phyloP scores from a whole-genome alignment of 2,329 filamentous ascomycete genomes.

The Colletotrichum kahawae region DNA sequence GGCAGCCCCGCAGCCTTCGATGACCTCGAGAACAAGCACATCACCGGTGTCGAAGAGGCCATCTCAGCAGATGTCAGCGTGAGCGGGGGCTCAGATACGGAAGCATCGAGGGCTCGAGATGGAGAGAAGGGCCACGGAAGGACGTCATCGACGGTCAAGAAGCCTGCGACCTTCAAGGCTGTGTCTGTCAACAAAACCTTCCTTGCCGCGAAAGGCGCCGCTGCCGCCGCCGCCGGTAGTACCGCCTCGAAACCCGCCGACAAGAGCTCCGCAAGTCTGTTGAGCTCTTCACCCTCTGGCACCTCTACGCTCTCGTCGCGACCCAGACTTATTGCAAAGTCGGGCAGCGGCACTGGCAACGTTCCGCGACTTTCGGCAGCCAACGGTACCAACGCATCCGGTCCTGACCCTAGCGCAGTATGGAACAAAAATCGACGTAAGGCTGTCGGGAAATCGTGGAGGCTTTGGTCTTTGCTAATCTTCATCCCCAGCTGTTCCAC shows the following conservation, averaged over 20 bases:
- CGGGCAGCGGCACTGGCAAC: constrained; percentile 64
- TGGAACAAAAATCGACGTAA: constrained; percentile 91
- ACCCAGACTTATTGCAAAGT: constrained; percentile 78
- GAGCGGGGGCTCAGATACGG: constrained; percentile 79
- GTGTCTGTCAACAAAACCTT: constrained; percentile 88
- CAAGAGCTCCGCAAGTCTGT: constrained; percentile 51
- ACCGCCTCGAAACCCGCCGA: constrained; percentile 50
- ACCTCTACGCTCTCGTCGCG: constrained; percentile 59
- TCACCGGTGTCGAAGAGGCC: constrained; percentile 62
- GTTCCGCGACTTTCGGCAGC: constrained; percentile 45
- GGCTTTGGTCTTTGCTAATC: constrained; percentile 27
- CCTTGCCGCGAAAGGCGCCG: constrained; percentile 70
- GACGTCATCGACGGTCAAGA: constrained; percentile 68
- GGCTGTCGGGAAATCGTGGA: constrained; percentile 33
- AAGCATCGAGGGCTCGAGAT: constrained; percentile 67
- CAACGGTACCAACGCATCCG: constrained; percentile 65
- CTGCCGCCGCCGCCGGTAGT: constrained; percentile 39
- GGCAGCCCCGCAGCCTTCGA: constrained; percentile 48
- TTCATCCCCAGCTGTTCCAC: constrained; percentile 55
- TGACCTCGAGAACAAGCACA: constrained; percentile 62
- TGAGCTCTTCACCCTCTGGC: constrained; percentile 48
- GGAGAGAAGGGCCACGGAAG: constrained; percentile 65
- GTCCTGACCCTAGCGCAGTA: constrained; percentile 75
- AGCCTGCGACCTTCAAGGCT: constrained; percentile 80
- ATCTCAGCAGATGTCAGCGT: constrained; percentile 71